phyloP scores from a whole-genome alignment of 169 alveolate species.

The Plasmodium vivax region DNA sequence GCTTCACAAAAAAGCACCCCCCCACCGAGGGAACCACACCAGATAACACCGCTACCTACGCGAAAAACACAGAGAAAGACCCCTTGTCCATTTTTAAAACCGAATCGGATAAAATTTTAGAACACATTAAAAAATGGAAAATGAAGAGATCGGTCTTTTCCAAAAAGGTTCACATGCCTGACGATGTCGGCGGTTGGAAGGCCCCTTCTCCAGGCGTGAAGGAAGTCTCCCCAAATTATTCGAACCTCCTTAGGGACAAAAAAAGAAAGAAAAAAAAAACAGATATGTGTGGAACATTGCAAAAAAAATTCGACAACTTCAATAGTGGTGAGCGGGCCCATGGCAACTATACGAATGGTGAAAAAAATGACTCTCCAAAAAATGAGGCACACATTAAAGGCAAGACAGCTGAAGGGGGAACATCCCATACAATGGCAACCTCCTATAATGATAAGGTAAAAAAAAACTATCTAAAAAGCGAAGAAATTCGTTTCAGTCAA shows the following conservation, averaged over 20 bases:
- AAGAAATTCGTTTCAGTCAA: neutral
- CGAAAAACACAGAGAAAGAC: neutral
- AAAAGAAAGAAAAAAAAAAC: neutral
- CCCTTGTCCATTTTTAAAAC: neutral
- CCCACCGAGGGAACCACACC: neutral
- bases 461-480: neutral
- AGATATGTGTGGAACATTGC: neutral
- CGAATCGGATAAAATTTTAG: conserved; percentile 1
- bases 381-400: neutral
- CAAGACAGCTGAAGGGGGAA: neutral
- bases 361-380: neutral
- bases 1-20: neutral
- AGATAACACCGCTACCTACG: neutral
- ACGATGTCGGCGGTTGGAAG: neutral
- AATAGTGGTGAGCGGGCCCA: neutral
- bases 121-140: neutral
- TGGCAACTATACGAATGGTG: neutral
- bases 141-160: neutral
- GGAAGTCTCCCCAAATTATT: neutral
- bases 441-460: neutral
- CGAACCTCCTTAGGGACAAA: neutral
- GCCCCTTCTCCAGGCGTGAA: neutral
- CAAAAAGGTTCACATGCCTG: neutral
- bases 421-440: neutral
- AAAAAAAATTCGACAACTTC: neutral